Conservation (phyloP, 257 asterid genomes). For the Solanum gracilifrons region DNA sequence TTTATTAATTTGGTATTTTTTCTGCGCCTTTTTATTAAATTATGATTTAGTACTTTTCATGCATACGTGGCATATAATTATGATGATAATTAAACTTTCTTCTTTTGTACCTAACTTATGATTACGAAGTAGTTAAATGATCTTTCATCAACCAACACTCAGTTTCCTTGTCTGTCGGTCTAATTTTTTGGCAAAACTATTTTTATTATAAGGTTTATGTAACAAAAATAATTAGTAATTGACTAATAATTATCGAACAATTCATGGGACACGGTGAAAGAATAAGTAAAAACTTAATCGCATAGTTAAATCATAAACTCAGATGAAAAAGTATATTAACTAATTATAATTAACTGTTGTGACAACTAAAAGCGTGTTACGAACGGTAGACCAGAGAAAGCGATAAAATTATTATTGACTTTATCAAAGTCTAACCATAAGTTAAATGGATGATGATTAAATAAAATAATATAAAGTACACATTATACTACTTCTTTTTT, state of each 20-base stretch:
- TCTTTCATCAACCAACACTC: not conserved
- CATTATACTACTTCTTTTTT: not conserved
- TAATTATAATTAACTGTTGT: not conserved
- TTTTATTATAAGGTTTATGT: not conserved
- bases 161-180: not conserved
- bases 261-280: not conserved
- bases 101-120: not conserved
- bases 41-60: not conserved
- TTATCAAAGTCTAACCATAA: not conserved
- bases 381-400: not conserved
- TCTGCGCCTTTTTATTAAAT: not conserved
- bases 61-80: not conserved
- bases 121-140: not conserved
- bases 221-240: not conserved
- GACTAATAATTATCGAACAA: not conserved
- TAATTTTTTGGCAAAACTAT: not conserved
- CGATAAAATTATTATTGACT: not conserved
- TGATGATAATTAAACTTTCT: not conserved
- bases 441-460: not conserved
- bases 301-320: not conserved
- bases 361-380: not conserved
- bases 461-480: not conserved
- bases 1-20: not conserved
- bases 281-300: not conserved
- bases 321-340: not conserved